Evolutionary conservation across 1,284 basidiomycete genomes (phyloP), one percentile per base, ranked within the genome.

Genomic region (Fistulina hepatica): DNA sequence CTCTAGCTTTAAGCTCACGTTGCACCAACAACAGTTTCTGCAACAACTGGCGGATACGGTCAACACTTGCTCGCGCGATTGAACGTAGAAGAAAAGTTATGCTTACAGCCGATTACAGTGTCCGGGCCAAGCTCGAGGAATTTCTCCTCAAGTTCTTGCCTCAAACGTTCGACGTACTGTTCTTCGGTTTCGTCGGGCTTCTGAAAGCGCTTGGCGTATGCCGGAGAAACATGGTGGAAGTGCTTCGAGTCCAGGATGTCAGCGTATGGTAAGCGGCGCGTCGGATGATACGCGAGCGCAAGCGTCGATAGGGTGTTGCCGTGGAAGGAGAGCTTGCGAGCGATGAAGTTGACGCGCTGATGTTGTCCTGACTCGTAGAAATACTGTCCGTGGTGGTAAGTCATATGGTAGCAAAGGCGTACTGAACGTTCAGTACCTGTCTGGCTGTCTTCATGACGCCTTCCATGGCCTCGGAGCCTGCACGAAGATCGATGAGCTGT

Each of bases 381-480:
- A 50, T 82, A 86, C 75, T 83, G 42, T 23, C 25, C 20, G 33
- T 32, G 24, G 7, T 35, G 25, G 32, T 36, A 39, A 47, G 24
- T 46, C 36, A 48, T 19, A 34, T 28, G n/a, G n/a, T n/a, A n/a
- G n/a, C n/a, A n/a, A n/a, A n/a, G n/a, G n/a, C n/a, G n/a, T n/a
- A n/a, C n/a, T n/a, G 13, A 19, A 12, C 21, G n/a, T 36, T 23
- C 16, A 19, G 5, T 43, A 76, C 77, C 64, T 90, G 89, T 47
- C 81, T 71, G 23, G 76, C 71, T 4, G 85, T 67, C 58, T 91
- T 91, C 40, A 90, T 67, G 11, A 74, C 77, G 35, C 71, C 71
- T 47, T 91, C 86, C 77, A 86, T 82, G 0, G 86, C 85, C 58
- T 91, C 88, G 2, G 83, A 81, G 31, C 84, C 83, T 86, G 44